These are phyloP conservation scores for Mucor irregularis DNA, from an alignment of 371 early-diverging fungal genomes.

Conservation along the genomic window DNA sequence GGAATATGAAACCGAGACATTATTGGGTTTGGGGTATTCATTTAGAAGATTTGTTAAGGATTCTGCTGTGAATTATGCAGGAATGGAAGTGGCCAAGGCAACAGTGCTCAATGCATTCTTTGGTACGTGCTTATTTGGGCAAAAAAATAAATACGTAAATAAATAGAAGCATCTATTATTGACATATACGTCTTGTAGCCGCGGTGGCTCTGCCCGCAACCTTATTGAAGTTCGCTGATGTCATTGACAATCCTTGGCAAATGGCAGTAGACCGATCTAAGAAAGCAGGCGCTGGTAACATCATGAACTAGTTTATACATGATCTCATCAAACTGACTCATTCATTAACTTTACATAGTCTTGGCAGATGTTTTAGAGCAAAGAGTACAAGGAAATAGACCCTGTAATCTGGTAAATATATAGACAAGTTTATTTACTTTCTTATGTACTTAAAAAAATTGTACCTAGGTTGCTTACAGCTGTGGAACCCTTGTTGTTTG, in stretches of 20 bases:
- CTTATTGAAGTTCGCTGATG: constrained; percentile 53
- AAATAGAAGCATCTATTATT: too few relatives aligned
- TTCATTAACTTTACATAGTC: constrained; percentile 33
- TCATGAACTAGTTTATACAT: neutral
- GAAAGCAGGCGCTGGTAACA: constrained; percentile 76
- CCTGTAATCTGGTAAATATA: constrained; percentile 76
- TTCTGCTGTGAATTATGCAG: constrained; percentile 81
- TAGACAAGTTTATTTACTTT: neutral
- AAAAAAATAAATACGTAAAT: too few relatives aligned
- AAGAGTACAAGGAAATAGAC: constrained; percentile 88
- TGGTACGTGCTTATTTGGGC: constrained; percentile 36
- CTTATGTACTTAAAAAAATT: neutral
- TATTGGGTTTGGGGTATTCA: constrained; percentile 79
- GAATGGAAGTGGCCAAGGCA: constrained; percentile 83
- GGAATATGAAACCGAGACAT: constrained; percentile 78
- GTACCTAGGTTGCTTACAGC: constrained; percentile 75
- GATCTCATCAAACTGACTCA: neutral
- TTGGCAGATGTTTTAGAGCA: constrained; percentile 79
- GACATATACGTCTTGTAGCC: constrained; percentile 44
- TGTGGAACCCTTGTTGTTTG: constrained; percentile 92
- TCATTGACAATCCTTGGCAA: constrained; percentile 92
- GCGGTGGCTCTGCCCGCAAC: constrained; percentile 80
- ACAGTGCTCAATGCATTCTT: constrained; percentile 82
- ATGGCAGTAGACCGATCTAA: constrained; percentile 84
- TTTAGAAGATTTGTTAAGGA: constrained; percentile 77